These are phyloP conservation scores for Hypericum androsaemum DNA, from an alignment of 345 rosid species.

Conservation along the genomic window DNA sequence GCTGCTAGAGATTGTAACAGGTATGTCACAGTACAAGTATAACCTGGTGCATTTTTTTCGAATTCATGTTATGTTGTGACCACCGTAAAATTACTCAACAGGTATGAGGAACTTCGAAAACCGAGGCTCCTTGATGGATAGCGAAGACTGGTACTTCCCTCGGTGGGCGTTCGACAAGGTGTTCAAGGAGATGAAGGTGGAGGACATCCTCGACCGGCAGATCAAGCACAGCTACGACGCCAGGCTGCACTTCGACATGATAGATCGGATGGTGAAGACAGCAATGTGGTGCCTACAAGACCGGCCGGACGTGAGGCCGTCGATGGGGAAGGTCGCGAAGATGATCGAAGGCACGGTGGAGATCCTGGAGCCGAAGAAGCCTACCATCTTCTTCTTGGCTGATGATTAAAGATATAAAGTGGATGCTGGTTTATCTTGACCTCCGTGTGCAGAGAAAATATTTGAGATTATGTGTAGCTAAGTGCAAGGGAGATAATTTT, in stretches of 20 bases:
- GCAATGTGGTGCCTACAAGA: conserved; percentile 76
- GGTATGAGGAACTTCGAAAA: conserved; percentile 45
- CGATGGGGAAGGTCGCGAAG: conserved; percentile 70
- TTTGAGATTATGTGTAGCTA: too few species aligned
- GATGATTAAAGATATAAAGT: conserved; percentile 21
- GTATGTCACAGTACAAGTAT: conserved; percentile 8
- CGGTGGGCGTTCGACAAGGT: conserved; percentile 62
- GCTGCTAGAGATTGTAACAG: conserved; percentile 47
- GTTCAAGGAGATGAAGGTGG: conserved; percentile 50
- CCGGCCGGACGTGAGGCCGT: conserved; percentile 46
- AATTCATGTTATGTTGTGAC: too few species aligned
- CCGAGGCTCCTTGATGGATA: conserved; percentile 35
- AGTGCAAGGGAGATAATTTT: too few species aligned
- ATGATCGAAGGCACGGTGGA: conserved; percentile 71
- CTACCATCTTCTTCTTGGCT: conserved; percentile 50
- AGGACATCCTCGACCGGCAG: conserved; percentile 50
- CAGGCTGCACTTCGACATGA: conserved; percentile 38
- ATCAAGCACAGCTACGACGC: conserved; percentile 43
- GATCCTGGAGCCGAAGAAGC: conserved; percentile 54
- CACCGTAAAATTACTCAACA: conserved; percentile 4
- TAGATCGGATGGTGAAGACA: conserved; percentile 63
- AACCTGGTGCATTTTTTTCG: too few species aligned
- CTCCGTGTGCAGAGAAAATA: too few species aligned
- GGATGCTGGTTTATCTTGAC: too few species aligned
- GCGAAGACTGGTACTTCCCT: conserved; percentile 61